A percentile compares a stretch with the other conserved stretches of the same genome.
Conservation (phyloP, 768 basidiomycete species). For the Mycena belliarum region DNA sequence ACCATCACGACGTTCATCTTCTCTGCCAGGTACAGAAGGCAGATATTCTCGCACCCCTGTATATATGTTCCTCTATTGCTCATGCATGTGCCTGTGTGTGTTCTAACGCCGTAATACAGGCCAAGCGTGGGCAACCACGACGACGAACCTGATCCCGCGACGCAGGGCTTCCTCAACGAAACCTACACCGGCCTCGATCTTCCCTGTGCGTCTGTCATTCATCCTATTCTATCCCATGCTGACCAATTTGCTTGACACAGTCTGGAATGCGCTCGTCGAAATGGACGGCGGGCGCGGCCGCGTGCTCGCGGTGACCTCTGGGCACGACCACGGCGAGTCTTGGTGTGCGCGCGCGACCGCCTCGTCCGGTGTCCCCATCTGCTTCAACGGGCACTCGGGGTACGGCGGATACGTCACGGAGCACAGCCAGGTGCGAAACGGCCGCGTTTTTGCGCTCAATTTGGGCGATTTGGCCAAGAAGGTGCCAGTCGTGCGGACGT, state of each 20-base stretch:
- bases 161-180: slow-evolving; percentile 22
- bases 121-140: slow-evolving; percentile 20
- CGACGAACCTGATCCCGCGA: slow-evolving; percentile 22
- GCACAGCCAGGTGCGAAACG: slow-evolving; percentile 21
- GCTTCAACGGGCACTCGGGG: slow-evolving; percentile 24
- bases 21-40: slow-evolving; percentile 20
- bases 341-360: slow-evolving; percentile 20
- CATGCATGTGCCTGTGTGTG: not conserved
- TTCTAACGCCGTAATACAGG: not conserved
- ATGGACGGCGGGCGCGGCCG: slow-evolving; percentile 15
- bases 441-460: slow-evolving; percentile 19
- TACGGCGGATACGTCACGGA: slow-evolving; percentile 23
- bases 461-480: slow-evolving; percentile 2
- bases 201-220: slow-evolving; percentile 11
- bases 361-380: slow-evolving; percentile 20
- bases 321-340: slow-evolving; percentile 25
- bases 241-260: not conserved
- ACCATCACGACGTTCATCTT: not conserved
- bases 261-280: slow-evolving; percentile 20
- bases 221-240: not conserved
- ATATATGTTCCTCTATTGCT: not conserved
- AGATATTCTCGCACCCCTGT: slow-evolving; percentile 19
- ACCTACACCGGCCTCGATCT: slow-evolving; percentile 22
- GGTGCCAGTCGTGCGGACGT: slow-evolving; percentile 19
- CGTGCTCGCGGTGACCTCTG: slow-evolving; percentile 23